phyloP scores from a whole-genome alignment of 352 stramenopile species.

The Elongisporangium anandrum region DNA sequence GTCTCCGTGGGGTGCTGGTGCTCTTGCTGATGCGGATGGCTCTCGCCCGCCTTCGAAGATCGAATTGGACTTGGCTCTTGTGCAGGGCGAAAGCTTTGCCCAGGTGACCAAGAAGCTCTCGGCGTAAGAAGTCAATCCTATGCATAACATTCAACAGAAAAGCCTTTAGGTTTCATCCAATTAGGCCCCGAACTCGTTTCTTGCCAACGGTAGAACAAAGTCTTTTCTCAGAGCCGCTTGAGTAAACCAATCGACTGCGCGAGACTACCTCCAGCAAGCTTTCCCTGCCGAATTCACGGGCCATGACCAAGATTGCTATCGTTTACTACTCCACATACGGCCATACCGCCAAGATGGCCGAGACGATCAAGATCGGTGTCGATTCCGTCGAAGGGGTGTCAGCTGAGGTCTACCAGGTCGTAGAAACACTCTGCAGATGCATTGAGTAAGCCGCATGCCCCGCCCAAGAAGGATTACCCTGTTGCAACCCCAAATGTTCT shows the following conservation, averaged over 20 bases:
- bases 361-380: slow-evolving; percentile 57
- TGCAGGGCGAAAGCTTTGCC: slow-evolving; percentile 84
- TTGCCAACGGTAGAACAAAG: too few species aligned
- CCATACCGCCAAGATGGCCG: slow-evolving; percentile 63
- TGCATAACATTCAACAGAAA: too few species aligned
- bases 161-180: too few species aligned
- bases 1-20: slow-evolving; percentile 58
- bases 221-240: too few species aligned
- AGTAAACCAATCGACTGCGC: background rate
- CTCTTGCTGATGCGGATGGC: slow-evolving; percentile 58
- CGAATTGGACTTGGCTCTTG: slow-evolving; percentile 68
- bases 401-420: slow-evolving; percentile 55
- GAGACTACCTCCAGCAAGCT: too few species aligned
- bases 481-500: slow-evolving; percentile 49
- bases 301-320: slow-evolving; percentile 62
- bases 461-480: slow-evolving; percentile 54
- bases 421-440: slow-evolving; percentile 62
- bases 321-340: slow-evolving; percentile 83
- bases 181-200: too few species aligned
- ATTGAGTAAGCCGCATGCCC: slow-evolving; percentile 67
- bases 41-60: slow-evolving; percentile 68
- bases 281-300: too few species aligned
- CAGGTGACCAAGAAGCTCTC: slow-evolving; percentile 75
- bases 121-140: too few species aligned
- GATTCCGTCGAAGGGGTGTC: slow-evolving; percentile 37